Evolutionary conservation across 805 yeast genomes (phyloP).

Genomic region (Danielia reshetovae): DNA sequence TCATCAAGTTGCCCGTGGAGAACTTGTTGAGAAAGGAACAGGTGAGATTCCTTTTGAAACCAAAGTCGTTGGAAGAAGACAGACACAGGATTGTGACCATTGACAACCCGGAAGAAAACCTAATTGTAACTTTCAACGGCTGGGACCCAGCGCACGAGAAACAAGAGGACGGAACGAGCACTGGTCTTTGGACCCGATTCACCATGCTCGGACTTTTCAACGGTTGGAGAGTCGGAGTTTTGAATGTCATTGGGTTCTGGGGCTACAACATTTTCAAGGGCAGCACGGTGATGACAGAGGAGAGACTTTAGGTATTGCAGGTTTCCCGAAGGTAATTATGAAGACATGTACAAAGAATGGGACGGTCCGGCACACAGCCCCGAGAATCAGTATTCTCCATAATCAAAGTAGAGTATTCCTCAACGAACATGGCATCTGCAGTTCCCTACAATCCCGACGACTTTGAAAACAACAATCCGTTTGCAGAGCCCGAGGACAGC

Average conservation of each 20-base stretch:
- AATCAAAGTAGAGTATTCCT: neutral
- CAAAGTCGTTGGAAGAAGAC: slow-evolving; percentile 34
- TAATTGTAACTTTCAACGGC: slow-evolving; percentile 49
- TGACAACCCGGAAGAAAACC: slow-evolving; percentile 38
- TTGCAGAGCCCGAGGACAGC: slow-evolving; percentile 27
- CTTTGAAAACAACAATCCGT: slow-evolving; percentile 42
- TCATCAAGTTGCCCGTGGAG: slow-evolving; percentile 81
- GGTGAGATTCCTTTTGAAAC: slow-evolving; percentile 53
- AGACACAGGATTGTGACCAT: slow-evolving; percentile 39
- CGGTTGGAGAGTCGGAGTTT: slow-evolving; percentile 88
- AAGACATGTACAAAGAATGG: no score
- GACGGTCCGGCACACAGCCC: neutral
- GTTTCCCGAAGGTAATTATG: no score
- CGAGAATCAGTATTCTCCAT: neutral
- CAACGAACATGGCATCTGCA: slow-evolving; percentile 39
- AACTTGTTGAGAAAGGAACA: slow-evolving; percentile 83
- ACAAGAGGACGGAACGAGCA: slow-evolving; percentile 2
- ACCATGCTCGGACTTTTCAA: slow-evolving; percentile 49
- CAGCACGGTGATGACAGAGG: slow-evolving; percentile 26
- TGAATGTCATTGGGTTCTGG: slow-evolving; percentile 80
- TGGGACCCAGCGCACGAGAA: slow-evolving; percentile 9
- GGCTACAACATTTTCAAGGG: slow-evolving; percentile 60
- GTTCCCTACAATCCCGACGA: slow-evolving; percentile 46
- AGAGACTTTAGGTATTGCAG: slow-evolving; percentile 10
- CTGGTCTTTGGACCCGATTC: slow-evolving; percentile 41